Evolutionary conservation across 2,329 filamentous ascomycete species (phyloP), one percentile per base, ranked within the genome.

Genomic region (Madurella fahalii): DNA sequence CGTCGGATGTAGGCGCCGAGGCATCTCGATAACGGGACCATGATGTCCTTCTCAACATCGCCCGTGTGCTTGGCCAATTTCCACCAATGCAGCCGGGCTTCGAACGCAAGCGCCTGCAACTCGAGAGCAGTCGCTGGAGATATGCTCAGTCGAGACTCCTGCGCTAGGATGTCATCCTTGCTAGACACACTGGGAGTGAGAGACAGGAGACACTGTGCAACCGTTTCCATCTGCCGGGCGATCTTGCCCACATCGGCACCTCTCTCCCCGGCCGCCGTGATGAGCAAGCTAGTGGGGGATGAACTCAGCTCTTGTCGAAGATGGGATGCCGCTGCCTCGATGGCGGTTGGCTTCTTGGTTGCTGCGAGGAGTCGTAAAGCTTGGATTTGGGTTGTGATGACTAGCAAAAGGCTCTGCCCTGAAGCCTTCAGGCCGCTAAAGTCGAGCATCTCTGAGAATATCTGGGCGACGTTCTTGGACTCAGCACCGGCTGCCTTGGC

Each of bases 141-240:
- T 3, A 84, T 76, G 56, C 77, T 82, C 8, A 83, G 68, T 25
- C 77, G 75, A 9, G 75, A 69, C 56, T 86, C 80, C 4, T 70
- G 64, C 0, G 83, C 83, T 1, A 75, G 60, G 3, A 68, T 69
- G 63, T 92, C 88, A 40, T 85, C 81, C 9, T 81, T 78, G 47
- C 74, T 73, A 2, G 86, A 83, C n/a, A 87, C 74, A 62, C 82
- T 86, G 1, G 88, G 87, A 30, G 84, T 81, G 1, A 91, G 70
- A 0, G 83, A 80, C 1, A 91, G 72, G 0, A 91, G 71, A 2
- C 77, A 76, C 60, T 88, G 84, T 0, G 85, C 83, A 1, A 90
- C 65, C 0, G 76, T 78, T 47, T 90, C 86, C 16, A 92, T 71
- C 58, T 90, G 86, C 2, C 82, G 82, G 9, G 81, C 76, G 16